phyloP scores from a whole-genome alignment of 2,329 filamentous ascomycete species.

The Cladophialophora chaetospira region DNA sequence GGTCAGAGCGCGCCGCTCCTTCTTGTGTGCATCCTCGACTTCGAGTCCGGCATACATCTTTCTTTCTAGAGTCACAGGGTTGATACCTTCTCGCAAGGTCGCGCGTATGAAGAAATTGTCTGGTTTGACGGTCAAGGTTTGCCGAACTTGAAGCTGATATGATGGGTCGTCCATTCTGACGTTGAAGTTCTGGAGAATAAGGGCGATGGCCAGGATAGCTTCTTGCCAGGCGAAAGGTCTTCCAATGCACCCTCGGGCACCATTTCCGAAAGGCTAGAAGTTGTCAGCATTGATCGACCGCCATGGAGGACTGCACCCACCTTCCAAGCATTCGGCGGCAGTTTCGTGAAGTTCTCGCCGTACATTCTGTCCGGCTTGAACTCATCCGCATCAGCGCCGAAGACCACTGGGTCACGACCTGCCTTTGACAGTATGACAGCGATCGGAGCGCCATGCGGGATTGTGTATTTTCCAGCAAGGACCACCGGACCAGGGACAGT shows the following conservation, averaged over 20 bases:
- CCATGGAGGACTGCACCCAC: constrained; percentile 8
- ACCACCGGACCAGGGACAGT: constrained; percentile 22
- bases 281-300: not conserved
- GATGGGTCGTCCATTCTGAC: constrained; percentile 63
- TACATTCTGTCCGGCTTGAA: constrained; percentile 74
- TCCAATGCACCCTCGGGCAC: constrained; percentile 70
- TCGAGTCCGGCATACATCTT: constrained; percentile 34
- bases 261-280: constrained; percentile 69
- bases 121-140: constrained; percentile 45
- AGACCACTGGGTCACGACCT: constrained; percentile 66
- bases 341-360: constrained; percentile 66
- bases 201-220: constrained; percentile 60
- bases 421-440: constrained; percentile 54
- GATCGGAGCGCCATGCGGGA: constrained; percentile 57
- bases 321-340: constrained; percentile 67
- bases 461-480: constrained; percentile 58
- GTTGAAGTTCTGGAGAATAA: constrained; percentile 72
- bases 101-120: constrained; percentile 65
- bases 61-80: constrained; percentile 46
- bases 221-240: constrained; percentile 76
- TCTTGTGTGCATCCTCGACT: constrained; percentile 14
- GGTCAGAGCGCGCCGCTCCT: constrained; percentile 4
- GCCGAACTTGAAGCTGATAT: constrained; percentile 43
- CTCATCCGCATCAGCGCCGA: constrained; percentile 63
- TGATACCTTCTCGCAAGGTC: constrained; percentile 54